These are phyloP conservation scores for Eucalyptus regnans DNA, from an alignment of 345 rosid genomes.

Conservation along the genomic window DNA sequence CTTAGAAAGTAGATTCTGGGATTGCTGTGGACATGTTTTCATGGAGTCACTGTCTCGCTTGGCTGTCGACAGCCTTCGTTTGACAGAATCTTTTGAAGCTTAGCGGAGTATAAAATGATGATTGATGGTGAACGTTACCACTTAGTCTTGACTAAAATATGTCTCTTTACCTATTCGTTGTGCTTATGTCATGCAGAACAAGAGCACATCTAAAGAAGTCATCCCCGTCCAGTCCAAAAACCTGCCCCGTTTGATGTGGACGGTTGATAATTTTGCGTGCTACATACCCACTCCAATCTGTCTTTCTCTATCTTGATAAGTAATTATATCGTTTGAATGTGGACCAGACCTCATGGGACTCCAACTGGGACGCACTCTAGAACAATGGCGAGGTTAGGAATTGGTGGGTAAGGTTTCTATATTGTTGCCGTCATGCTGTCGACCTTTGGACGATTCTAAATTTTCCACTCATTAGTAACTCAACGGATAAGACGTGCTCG, in stretches of 20 bases:
- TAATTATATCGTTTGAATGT: background rate
- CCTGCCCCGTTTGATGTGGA: background rate
- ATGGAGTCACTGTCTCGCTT: background rate
- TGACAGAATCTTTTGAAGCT: background rate
- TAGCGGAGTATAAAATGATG: background rate
- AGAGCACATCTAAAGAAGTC: background rate
- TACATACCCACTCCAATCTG: background rate
- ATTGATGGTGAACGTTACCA: background rate
- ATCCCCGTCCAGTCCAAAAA: background rate
- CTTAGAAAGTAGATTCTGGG: background rate
- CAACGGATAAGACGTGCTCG: background rate
- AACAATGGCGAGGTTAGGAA: background rate
- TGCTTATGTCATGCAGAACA: background rate
- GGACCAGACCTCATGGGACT: background rate
- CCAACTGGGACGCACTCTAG: background rate
- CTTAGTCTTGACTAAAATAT: background rate
- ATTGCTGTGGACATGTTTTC: background rate
- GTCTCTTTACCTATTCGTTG: background rate
- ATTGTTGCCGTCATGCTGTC: background rate
- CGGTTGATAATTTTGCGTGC: background rate
- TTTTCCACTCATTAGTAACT: background rate
- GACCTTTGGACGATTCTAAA: background rate
- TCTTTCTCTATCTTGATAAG: background rate
- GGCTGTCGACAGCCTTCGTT: background rate
- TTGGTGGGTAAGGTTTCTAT: background rate